Percentiles rank a stretch among this genome's conserved stretches.
Evolutionary conservation across 129 eudicot species (phyloP).

Genomic region (Centrapalus pauciflorus): DNA sequence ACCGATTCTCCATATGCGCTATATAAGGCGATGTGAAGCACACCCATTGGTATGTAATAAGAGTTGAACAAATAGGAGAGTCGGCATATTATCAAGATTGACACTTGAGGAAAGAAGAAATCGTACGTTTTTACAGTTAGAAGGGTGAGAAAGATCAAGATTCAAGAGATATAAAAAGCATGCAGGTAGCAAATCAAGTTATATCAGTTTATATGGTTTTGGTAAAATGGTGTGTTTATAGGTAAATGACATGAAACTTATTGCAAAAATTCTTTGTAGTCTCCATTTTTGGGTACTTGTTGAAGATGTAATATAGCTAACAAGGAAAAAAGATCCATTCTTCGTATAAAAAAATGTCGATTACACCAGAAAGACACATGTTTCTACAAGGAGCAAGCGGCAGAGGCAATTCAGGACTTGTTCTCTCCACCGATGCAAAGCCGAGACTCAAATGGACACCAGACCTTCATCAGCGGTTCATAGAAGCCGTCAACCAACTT

Average conservation of each 20-base stretch:
- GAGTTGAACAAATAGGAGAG: slow-evolving; percentile 36
- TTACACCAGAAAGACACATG: slow-evolving; percentile 62
- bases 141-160: slow-evolving; percentile 10
- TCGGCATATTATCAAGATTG: slow-evolving; percentile 23
- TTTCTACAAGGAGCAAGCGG: slow-evolving; percentile 64
- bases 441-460: slow-evolving; percentile 98
- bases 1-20: slow-evolving; percentile 27
- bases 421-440: slow-evolving; percentile 94
- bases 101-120: slow-evolving; percentile 7
- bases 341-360: slow-evolving; percentile 47
- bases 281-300: slow-evolving; percentile 17
- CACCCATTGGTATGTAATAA: slow-evolving; percentile 24
- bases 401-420: slow-evolving; percentile 59
- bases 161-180: slow-evolving; percentile 22
- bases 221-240: not conserved
- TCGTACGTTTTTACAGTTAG: not conserved
- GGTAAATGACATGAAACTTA: slow-evolving; percentile 18
- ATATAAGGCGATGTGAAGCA: slow-evolving; percentile 40
- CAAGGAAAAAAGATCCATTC: slow-evolving; percentile 42
- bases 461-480: slow-evolving; percentile 84
- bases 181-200: slow-evolving; percentile 33
- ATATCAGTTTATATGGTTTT: not conserved
- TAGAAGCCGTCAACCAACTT: slow-evolving; percentile 88
- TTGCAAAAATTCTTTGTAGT: slow-evolving; percentile 4
- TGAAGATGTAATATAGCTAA: slow-evolving; percentile 46